Evolutionary conservation across 2,329 filamentous ascomycete species (phyloP).

Genomic region (Nannizziopsis arthrosporioides): DNA sequence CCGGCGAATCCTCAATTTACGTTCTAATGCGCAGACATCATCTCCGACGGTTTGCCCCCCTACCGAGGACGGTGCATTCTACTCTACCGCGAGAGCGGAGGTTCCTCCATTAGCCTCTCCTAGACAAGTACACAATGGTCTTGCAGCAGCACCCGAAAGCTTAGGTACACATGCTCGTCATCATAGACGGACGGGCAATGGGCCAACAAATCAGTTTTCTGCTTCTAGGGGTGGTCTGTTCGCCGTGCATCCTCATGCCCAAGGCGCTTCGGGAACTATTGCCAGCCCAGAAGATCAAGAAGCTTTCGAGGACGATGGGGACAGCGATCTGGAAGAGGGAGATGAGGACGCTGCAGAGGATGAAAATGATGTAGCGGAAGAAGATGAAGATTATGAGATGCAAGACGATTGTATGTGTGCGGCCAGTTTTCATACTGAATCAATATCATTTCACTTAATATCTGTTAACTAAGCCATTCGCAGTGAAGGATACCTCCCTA

Average conservation of each 20-base stretch:
- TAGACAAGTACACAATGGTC: not conserved
- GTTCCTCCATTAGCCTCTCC: not conserved
- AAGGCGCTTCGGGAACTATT: not conserved
- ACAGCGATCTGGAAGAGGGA: slow-evolving; percentile 12
- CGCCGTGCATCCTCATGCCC: not conserved
- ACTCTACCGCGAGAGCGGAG: slow-evolving; percentile 11
- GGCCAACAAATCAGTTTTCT: not conserved
- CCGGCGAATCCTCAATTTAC: not conserved
- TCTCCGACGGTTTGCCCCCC: slow-evolving; percentile 8
- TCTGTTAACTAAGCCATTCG: not conserved
- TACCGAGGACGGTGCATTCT: slow-evolving; percentile 15
- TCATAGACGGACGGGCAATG: not conserved
- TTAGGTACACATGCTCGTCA: not conserved
- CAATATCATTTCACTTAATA: not conserved
- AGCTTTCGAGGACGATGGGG: slow-evolving; percentile 2
- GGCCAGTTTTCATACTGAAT: not conserved
- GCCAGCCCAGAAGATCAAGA: slow-evolving; percentile 12
- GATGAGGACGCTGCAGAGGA: slow-evolving; percentile 16
- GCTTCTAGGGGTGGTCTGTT: not conserved
- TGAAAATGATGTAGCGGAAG: slow-evolving; percentile 18
- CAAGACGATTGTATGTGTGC: slow-evolving; percentile 22
- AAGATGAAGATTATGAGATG: slow-evolving; percentile 25
- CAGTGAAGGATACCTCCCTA: slow-evolving; percentile 24
- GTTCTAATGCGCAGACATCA: slow-evolving; percentile 12
- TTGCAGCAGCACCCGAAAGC: not conserved